A percentile compares a stretch with the other conserved stretches of the same genome.
phyloP scores from a whole-genome alignment of 2,329 filamentous ascomycete species.

The Microcyclosporella mali region DNA sequence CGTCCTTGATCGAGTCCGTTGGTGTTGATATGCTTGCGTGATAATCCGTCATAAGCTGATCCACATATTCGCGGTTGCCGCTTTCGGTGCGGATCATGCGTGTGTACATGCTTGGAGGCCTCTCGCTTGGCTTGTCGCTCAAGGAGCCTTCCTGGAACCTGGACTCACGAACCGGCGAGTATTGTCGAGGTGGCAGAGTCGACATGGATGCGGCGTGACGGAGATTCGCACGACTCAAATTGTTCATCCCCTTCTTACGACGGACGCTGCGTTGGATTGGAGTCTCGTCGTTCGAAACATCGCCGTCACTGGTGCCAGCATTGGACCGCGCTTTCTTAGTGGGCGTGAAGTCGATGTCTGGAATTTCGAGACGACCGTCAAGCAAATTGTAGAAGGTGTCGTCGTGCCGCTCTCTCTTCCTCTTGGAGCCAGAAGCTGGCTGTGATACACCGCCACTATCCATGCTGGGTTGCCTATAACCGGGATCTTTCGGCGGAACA shows the following conservation, averaged over 20 bases:
- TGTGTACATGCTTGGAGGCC: conserved; percentile 63
- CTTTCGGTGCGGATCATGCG: conserved; percentile 33
- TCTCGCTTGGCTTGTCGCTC: conserved; percentile 69
- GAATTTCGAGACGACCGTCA: conserved; percentile 16
- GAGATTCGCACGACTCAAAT: conserved; percentile 31
- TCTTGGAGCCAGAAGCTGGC: conserved; percentile 26
- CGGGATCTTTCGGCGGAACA: conserved; percentile 28
- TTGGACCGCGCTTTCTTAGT: conserved; percentile 26
- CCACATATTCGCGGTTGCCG: conserved; percentile 28
- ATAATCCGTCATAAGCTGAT: conserved; percentile 37
- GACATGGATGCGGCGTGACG: conserved; percentile 26
- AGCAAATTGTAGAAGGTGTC: conserved; percentile 15
- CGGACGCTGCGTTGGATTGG: conserved; percentile 26
- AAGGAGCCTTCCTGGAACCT: conserved; percentile 74
- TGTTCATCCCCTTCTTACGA: conserved; percentile 30
- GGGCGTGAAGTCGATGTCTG: conserved; percentile 23
- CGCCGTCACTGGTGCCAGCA: conserved; percentile 12
- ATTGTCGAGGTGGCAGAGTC: conserved; percentile 16
- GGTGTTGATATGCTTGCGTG: conserved; percentile 20
- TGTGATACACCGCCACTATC: conserved; percentile 14
- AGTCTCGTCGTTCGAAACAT: conserved; percentile 21
- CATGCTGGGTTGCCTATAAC: conserved; percentile 17
- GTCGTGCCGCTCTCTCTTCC: conserved; percentile 24
- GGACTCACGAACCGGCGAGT: conserved; percentile 48
- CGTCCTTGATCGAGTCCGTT: conserved; percentile 13